Evolutionary conservation across 2,329 filamentous ascomycete species (phyloP).

Genomic region (Clarireedia monteithiana): DNA sequence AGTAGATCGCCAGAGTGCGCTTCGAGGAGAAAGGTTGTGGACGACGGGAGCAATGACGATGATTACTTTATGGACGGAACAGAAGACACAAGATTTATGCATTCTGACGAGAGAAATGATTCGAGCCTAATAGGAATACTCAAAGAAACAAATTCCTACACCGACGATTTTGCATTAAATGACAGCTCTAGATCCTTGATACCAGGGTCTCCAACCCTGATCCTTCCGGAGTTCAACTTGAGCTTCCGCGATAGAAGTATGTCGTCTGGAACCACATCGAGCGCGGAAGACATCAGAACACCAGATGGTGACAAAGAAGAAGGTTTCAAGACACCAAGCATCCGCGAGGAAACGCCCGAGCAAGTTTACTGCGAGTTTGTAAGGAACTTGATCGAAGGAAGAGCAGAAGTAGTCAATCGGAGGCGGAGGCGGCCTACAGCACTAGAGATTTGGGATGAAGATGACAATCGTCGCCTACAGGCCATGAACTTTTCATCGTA

Average conservation of each 20-base stretch:
- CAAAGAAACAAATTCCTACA: conserved; percentile 2
- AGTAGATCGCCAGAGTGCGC: background rate
- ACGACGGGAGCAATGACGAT: background rate
- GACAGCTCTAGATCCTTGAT: too few species aligned
- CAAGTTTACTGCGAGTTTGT: conserved; percentile 18
- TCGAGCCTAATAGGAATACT: background rate
- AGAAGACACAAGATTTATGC: background rate
- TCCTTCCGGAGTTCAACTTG: background rate
- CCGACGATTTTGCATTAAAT: background rate
- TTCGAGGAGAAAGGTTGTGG: background rate
- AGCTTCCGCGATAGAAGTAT: background rate
- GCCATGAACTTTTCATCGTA: background rate
- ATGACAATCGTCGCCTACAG: conserved; percentile 5
- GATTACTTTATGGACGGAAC: background rate
- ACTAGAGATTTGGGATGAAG: conserved; percentile 17
- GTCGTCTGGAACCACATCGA: background rate
- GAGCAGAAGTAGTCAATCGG: conserved; percentile 16
- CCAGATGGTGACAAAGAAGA: conserved; percentile 1
- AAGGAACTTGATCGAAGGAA: conserved; percentile 11
- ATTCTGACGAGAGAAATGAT: background rate
- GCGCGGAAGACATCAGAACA: conserved; percentile 2
- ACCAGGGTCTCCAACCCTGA: too few species aligned
- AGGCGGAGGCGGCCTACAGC: conserved; percentile 16
- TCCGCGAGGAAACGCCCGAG: conserved; percentile 1
- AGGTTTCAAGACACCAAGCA: background rate